These are phyloP conservation scores for Fusarium albidum DNA, from an alignment of 2,329 filamentous ascomycete species.

Conservation along the genomic window DNA sequence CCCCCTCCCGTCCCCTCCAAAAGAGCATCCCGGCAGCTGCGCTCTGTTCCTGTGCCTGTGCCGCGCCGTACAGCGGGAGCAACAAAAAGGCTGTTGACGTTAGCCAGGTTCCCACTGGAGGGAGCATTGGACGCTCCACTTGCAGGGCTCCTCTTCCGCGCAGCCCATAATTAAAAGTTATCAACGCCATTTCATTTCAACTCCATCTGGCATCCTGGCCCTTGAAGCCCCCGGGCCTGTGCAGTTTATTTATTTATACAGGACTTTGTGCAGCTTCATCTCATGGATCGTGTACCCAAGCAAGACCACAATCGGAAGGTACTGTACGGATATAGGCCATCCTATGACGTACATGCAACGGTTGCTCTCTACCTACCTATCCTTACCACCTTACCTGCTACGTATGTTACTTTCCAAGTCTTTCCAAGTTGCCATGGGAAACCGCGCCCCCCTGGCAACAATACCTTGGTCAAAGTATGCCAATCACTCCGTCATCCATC, in stretches of 20 bases:
- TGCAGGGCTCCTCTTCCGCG: conserved; percentile 17
- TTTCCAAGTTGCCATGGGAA: no score
- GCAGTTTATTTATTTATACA: no score
- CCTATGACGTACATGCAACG: no score
- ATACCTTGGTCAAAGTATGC: background rate
- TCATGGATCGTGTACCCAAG: background rate
- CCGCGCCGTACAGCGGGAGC: background rate
- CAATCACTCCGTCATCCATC: conserved; percentile 8
- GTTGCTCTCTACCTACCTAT: no score
- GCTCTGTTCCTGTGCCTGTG: conserved; percentile 1
- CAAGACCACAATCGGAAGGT: no score
- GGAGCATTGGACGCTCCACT: conserved; percentile 7
- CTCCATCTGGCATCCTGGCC: conserved; percentile 4
- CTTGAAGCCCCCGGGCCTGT: conserved; percentile 1
- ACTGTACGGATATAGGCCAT: no score
- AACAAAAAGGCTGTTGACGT: conserved; percentile 5
- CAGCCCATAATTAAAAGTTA: conserved; percentile 10
- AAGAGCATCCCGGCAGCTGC: background rate
- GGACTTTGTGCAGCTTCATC: conserved; percentile 4
- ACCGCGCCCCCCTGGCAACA: no score
- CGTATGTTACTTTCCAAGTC: background rate
- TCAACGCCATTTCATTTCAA: conserved; percentile 23
- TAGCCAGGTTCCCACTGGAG: conserved; percentile 16
- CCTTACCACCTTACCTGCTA: no score
- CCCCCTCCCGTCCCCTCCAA: no score